Base-by-base conservation (phyloP, 768 basidiomycete species). In the Cystobasidium ongulense region DNA sequence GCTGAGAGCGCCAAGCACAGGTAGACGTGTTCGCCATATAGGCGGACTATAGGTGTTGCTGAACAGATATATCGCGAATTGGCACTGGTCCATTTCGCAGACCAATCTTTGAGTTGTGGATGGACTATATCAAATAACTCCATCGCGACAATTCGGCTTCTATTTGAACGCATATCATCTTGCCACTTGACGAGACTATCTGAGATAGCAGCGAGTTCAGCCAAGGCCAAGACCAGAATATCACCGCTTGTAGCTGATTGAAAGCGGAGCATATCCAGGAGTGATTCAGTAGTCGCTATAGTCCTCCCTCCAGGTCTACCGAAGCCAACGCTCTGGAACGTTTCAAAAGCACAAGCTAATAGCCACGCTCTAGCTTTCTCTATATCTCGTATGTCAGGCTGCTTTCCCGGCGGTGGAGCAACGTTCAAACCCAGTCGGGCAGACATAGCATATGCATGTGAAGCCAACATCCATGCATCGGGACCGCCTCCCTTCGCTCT, bases 291-390 rank as follows among this genome's bases (percentile, higher is more conserved):
- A 17, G 57, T 59, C 11, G 57, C 57, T 29, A 59, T 59, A 5
- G 57, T 59, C 23, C 57, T 27, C 3, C 57, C 57, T 27, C 57
- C 57, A 15, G 57, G 57, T 15, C 57, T 27, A 23, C 57, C 57
- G 33, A 59, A 59, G 4, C 57, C 57, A 59, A 59, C 57, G 57
- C 57, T 59, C 21, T 59, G 57, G 25, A 59, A 59, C 15, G 57
- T 59, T 27, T 59, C 57, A 21, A 59, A 59, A 1, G 57, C 57
- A 29, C 57, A 59, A 15, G 57, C 57, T 27, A 59, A 27, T 21
- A 59, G 25, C 57, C 57, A 59, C 4, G 57, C 57, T 59, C 57
- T 27, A 5, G 57, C 57, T 23, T 59, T 59, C 25, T 59, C 57
- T 5, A 59, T 59, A 21, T 59, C 57, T 13, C 57, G 57, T 29